Evolutionary conservation across 805 yeast genomes (phyloP).

Genomic region (Metschnikowia reukaufii): DNA sequence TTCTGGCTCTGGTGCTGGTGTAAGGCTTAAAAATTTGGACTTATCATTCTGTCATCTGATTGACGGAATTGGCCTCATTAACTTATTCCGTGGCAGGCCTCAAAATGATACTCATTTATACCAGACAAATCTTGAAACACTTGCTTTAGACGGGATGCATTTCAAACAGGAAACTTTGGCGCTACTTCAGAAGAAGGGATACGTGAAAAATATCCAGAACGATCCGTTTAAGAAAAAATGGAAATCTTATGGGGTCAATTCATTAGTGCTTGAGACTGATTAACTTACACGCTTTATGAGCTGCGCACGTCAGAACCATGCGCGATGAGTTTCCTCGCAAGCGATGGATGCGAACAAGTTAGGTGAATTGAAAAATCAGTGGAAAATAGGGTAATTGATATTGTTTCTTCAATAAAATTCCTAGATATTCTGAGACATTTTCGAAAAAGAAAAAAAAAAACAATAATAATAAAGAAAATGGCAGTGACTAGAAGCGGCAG

Average conservation of each 20-base stretch:
- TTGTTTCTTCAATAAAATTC: no score
- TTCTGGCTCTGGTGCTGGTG: constrained; percentile 10
- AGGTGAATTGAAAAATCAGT: neutral
- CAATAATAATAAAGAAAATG: constrained; percentile 20
- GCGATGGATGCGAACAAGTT: constrained; percentile 5
- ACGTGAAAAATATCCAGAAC: constrained; percentile 21
- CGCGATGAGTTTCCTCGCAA: constrained; percentile 13
- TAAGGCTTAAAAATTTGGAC: constrained; percentile 30
- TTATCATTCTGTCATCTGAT: constrained; percentile 36
- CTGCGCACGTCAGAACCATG: constrained; percentile 10
- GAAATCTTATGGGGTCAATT: constrained; percentile 38
- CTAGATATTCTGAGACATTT: no score
- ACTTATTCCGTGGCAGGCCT: constrained; percentile 22
- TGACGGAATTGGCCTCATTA: constrained; percentile 41
- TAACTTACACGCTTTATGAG: constrained; percentile 6
- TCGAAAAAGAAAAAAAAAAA: neutral
- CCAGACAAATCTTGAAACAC: constrained; percentile 20
- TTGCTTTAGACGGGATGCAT: constrained; percentile 36
- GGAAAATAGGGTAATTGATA: no score
- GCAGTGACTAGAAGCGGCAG: constrained; percentile 31
- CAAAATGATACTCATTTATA: constrained; percentile 5
- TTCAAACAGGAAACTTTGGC: constrained; percentile 30
- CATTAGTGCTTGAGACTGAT: constrained; percentile 19
- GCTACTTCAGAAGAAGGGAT: constrained; percentile 19
- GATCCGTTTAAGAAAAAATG: constrained; percentile 31